Conservation (phyloP, 495 filamentous ascomycete genomes). For the Aspergillus bridgeri region DNA sequence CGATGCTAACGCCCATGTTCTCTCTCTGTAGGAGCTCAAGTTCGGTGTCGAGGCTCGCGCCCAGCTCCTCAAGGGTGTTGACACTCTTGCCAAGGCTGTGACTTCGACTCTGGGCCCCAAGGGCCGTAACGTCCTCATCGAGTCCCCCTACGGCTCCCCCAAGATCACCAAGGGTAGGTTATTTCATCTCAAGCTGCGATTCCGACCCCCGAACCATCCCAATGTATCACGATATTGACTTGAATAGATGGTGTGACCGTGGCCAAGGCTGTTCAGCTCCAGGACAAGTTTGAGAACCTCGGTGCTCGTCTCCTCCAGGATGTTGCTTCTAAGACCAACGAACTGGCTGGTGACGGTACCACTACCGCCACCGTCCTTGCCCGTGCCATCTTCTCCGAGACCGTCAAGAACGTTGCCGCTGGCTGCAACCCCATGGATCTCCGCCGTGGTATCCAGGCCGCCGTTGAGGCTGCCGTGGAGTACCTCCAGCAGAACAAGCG, state of each 20-base stretch:
- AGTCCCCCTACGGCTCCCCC: conserved; percentile 94
- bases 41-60: conserved; percentile 95
- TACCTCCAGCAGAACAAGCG: conserved; percentile 92
- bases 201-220: conserved; percentile 7
- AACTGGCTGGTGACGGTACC: conserved; percentile 96
- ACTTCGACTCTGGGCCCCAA: conserved; percentile 96
- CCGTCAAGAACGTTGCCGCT: conserved; percentile 98
- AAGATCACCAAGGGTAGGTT: conserved; percentile 97
- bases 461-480: conserved; percentile 89
- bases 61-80: conserved; percentile 86
- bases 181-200: not conserved
- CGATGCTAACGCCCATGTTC: conserved; percentile 1
- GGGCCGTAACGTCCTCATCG: conserved; percentile 96
- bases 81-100: conserved; percentile 94
- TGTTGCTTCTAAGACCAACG: conserved; percentile 98
- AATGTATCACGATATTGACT: conserved; percentile 27
- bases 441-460: conserved; percentile 91
- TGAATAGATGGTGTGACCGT: conserved; percentile 86
- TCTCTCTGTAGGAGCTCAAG: conserved; percentile 75
- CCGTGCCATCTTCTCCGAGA: conserved; percentile 98
- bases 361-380: conserved; percentile 96
- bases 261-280: conserved; percentile 82
- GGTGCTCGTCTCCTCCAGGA: conserved; percentile 95
- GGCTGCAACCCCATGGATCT: conserved; percentile 99
- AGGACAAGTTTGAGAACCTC: conserved; percentile 99